These are phyloP conservation scores for Aspergillus egyptiacus DNA, from an alignment of 495 filamentous ascomycete species.

Conservation along the genomic window DNA sequence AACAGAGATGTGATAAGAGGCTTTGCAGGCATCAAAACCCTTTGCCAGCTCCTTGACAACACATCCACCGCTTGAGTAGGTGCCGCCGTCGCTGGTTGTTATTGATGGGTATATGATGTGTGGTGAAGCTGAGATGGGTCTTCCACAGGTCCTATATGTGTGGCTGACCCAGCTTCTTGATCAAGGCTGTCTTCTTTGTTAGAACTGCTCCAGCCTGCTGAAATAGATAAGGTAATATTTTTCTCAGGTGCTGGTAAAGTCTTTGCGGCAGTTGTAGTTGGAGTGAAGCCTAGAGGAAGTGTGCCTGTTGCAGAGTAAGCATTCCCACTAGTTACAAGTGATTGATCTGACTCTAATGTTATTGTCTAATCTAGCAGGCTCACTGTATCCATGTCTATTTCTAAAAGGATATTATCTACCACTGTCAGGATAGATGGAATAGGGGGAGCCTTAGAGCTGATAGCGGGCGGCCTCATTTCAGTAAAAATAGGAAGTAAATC, in stretches of 20 bases:
- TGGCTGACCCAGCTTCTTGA: not conserved
- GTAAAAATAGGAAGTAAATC: slow-evolving; percentile 1
- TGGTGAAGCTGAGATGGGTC: not conserved
- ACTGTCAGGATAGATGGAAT: slow-evolving; percentile 4
- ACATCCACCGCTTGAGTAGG: slow-evolving; percentile 2
- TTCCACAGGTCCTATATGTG: slow-evolving; percentile 1
- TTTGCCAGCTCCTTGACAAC: not conserved
- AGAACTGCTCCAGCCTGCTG: not conserved
- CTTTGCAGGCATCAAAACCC: not conserved
- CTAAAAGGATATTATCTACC: slow-evolving; percentile 5
- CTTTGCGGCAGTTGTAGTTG: slow-evolving; percentile 2
- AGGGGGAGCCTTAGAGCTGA: not conserved
- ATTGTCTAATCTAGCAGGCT: slow-evolving; percentile 3
- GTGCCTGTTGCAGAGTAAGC: slow-evolving; percentile 1
- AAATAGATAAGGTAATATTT: slow-evolving; percentile 4
- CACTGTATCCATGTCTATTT: slow-evolving; percentile 5
- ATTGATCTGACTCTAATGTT: slow-evolving; percentile 1
- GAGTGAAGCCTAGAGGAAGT: slow-evolving; percentile 1
- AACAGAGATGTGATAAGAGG: slow-evolving; percentile 2
- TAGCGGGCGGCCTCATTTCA: slow-evolving; percentile 3
- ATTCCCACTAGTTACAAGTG: slow-evolving; percentile 6
- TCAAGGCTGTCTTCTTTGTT: not conserved
- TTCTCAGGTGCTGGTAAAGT: slow-evolving; percentile 6
- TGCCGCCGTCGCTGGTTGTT: slow-evolving; percentile 1
- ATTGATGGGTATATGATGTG: slow-evolving; percentile 1